Conservation (phyloP, 139 green algal genomes). For the Asterochloris sp. region DNA sequence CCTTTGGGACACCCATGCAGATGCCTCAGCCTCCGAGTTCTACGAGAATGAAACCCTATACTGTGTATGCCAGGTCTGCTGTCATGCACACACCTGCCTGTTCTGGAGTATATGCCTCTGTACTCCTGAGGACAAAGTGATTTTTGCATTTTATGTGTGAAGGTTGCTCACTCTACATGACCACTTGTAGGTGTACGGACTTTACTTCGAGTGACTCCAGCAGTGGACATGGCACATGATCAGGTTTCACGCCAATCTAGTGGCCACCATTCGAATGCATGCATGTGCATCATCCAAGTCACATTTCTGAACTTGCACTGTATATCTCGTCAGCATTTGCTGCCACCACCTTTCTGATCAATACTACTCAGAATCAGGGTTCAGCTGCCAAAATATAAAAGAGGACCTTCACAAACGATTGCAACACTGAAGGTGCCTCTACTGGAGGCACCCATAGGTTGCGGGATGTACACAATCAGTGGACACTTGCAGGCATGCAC, state of each 20-base stretch:
- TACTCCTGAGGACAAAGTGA: background rate
- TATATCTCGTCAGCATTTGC: background rate
- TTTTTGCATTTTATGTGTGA: background rate
- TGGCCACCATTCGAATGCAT: too few relatives aligned
- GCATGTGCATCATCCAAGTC: background rate
- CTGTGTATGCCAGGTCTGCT: constrained; percentile 62
- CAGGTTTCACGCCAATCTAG: too few relatives aligned
- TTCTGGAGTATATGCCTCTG: background rate
- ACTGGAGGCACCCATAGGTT: too few relatives aligned
- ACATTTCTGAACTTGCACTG: background rate
- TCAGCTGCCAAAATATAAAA: too few relatives aligned
- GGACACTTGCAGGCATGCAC: too few relatives aligned
- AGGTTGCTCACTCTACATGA: background rate
- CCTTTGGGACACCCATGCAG: constrained; percentile 77
- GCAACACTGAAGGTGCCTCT: too few relatives aligned
- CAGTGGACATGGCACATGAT: too few relatives aligned
- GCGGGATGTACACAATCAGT: too few relatives aligned
- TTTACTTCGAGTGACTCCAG: constrained; percentile 11
- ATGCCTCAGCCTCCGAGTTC: constrained; percentile 70
- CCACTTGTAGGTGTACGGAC: constrained; percentile 15
- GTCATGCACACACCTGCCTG: background rate
- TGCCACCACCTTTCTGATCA: too few relatives aligned
- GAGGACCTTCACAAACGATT: too few relatives aligned
- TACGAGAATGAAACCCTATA: constrained; percentile 81
- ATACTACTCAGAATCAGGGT: too few relatives aligned